Evolutionary conservation across 306 rosid genomes (phyloP).

Genomic region (Vigna hirtella): DNA sequence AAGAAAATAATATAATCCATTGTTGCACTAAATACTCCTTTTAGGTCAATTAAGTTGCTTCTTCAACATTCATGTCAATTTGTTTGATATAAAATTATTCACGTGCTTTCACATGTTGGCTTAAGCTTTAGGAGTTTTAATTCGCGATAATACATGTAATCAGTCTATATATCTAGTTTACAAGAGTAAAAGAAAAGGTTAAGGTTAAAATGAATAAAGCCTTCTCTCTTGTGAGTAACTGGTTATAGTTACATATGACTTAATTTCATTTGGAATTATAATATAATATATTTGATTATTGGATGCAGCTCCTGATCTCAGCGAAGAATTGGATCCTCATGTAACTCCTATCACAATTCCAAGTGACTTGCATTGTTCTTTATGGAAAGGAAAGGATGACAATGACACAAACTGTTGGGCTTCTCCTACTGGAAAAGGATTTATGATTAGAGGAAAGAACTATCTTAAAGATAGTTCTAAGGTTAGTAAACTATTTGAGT

Average conservation of each 20-base stretch:
- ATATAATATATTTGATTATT: slow-evolving; percentile 43
- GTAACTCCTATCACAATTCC: slow-evolving; percentile 60
- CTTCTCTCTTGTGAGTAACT: slow-evolving; percentile 25
- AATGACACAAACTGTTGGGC: slow-evolving; percentile 83
- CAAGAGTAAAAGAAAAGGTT: background rate
- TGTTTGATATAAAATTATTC: slow-evolving; percentile 20
- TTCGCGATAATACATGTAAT: background rate
- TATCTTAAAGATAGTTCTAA: slow-evolving; percentile 86
- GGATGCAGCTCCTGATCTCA: slow-evolving; percentile 66
- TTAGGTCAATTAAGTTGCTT: no score
- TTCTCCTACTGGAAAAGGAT: slow-evolving; percentile 79
- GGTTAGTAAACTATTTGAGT: slow-evolving; percentile 55
- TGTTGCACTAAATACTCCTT: no score
- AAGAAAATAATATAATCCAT: no score
- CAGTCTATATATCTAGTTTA: slow-evolving; percentile 6
- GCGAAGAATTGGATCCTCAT: slow-evolving; percentile 67
- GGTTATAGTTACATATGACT: slow-evolving; percentile 17
- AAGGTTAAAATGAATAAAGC: slow-evolving; percentile 25
- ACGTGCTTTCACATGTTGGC: background rate
- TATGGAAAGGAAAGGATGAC: slow-evolving; percentile 71
- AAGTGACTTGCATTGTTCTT: slow-evolving; percentile 65
- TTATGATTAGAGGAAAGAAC: slow-evolving; percentile 93
- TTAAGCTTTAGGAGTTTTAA: slow-evolving; percentile 24
- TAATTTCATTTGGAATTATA: slow-evolving; percentile 27
- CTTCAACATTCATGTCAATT: no score